Percentiles rank a stretch among this genome's conserved stretches.
Evolutionary conservation across 257 asterid species (phyloP).

Genomic region (Nyctanthes arbortristis): DNA sequence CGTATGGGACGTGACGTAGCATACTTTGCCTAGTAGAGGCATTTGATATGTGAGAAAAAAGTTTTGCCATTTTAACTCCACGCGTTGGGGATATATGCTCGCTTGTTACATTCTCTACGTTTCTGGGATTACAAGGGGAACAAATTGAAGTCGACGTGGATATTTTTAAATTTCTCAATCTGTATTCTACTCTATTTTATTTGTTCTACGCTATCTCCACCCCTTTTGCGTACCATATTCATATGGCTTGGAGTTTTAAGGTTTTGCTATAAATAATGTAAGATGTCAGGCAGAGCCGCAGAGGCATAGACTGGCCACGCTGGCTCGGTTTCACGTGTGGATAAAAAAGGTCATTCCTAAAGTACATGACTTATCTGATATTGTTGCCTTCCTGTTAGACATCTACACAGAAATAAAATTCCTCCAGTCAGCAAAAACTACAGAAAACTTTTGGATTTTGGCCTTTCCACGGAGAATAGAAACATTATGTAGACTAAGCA

Average conservation of each 20-base stretch:
- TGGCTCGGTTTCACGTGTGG: no score
- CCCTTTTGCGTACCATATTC: no score
- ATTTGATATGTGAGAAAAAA: neutral
- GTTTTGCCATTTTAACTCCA: neutral
- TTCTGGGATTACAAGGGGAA: neutral
- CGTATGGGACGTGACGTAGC: conserved; percentile 9
- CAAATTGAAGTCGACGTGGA: neutral
- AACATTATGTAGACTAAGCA: conserved; percentile 38
- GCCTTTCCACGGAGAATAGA: conserved; percentile 18
- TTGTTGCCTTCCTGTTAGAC: conserved; percentile 25
- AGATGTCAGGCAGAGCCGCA: no score
- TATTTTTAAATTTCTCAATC: neutral
- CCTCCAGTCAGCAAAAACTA: conserved; percentile 16
- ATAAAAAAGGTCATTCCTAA: conserved; percentile 1
- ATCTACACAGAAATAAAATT: conserved; percentile 26
- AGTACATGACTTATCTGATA: neutral
- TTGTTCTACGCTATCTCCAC: neutral
- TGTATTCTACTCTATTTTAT: neutral
- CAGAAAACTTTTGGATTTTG: conserved; percentile 4
- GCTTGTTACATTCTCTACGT: neutral
- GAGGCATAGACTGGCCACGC: no score
- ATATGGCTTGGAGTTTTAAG: no score
- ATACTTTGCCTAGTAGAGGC: neutral
- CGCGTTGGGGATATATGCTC: neutral
- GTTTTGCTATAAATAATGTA: no score